Evolutionary conservation across 352 stramenopile species (phyloP).

Genomic region (Globisporangium spinosum): DNA sequence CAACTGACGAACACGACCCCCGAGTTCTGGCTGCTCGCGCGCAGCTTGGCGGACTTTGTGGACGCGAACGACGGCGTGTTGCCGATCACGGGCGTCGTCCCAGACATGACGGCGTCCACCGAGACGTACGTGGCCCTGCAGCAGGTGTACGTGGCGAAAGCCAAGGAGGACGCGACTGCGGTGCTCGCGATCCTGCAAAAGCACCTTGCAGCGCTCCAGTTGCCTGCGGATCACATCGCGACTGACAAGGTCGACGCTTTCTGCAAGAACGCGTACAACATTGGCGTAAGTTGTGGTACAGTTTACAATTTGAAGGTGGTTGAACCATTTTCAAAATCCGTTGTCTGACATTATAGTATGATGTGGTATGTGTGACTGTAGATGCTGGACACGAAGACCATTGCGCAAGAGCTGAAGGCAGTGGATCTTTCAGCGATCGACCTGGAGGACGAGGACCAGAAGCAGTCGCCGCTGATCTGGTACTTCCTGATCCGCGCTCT

Average conservation of each 20-base stretch:
- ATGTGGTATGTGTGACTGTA: conserved; percentile 8
- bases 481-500: conserved; percentile 92
- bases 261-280: conserved; percentile 91
- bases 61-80: conserved; percentile 52
- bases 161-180: conserved; percentile 57
- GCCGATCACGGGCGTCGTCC: conserved; percentile 91
- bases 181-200: conserved; percentile 38
- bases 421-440: conserved; percentile 64
- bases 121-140: conserved; percentile 94
- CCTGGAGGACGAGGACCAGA: conserved; percentile 70
- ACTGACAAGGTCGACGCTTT: conserved; percentile 84
- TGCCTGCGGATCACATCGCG: conserved; percentile 33
- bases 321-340: background rate
- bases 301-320: background rate
- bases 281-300: conserved; percentile 47
- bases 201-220: conserved; percentile 25
- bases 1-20: conserved; percentile 37
- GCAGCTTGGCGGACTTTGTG: conserved; percentile 77
- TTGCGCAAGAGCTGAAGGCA: conserved; percentile 80
- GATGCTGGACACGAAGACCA: conserved; percentile 72
- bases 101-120: conserved; percentile 96
- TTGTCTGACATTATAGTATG: background rate
- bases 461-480: conserved; percentile 93
- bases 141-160: conserved; percentile 91
- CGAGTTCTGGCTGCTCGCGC: conserved; percentile 82